Evolutionary conservation across 2,329 filamentous ascomycete genomes (phyloP).

Genomic region (Pyrenophora seminiperda): DNA sequence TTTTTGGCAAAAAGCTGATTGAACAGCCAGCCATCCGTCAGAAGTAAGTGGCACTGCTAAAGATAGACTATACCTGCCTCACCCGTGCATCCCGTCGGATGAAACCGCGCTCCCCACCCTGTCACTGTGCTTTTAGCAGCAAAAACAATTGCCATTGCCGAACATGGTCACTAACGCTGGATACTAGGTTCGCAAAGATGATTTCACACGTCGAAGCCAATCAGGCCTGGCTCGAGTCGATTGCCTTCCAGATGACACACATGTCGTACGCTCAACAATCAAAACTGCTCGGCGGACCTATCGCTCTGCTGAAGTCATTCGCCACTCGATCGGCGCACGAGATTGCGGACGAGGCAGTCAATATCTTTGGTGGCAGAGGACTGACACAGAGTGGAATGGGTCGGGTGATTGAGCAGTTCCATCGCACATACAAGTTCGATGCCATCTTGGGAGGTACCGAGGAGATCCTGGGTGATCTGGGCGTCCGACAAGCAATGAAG

Average conservation of each 20-base stretch:
- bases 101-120: constrained; percentile 1
- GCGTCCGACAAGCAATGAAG: constrained; percentile 82
- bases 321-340: constrained; percentile 78
- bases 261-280: constrained; percentile 81
- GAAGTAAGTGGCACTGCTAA: constrained; percentile 60
- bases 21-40: constrained; percentile 81
- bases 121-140: background rate
- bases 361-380: constrained; percentile 83
- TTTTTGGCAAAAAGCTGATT: constrained; percentile 81
- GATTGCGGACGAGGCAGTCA: constrained; percentile 80
- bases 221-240: constrained; percentile 82
- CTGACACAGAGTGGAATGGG: constrained; percentile 85
- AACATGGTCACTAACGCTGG: constrained; percentile 6
- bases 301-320: constrained; percentile 81
- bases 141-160: background rate
- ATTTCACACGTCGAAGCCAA: constrained; percentile 80
- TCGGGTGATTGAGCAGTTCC: constrained; percentile 79
- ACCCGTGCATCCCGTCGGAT: background rate
- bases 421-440: constrained; percentile 78
- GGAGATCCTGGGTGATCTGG: constrained; percentile 80
- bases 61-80: background rate
- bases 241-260: constrained; percentile 86
- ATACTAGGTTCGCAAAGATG: constrained; percentile 75
- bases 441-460: constrained; percentile 75
- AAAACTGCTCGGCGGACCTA: constrained; percentile 76